A percentile compares a stretch with the other conserved stretches of the same genome.
phyloP scores from a whole-genome alignment of 164 flowering plant genomes.

The Annona cherimola region DNA sequence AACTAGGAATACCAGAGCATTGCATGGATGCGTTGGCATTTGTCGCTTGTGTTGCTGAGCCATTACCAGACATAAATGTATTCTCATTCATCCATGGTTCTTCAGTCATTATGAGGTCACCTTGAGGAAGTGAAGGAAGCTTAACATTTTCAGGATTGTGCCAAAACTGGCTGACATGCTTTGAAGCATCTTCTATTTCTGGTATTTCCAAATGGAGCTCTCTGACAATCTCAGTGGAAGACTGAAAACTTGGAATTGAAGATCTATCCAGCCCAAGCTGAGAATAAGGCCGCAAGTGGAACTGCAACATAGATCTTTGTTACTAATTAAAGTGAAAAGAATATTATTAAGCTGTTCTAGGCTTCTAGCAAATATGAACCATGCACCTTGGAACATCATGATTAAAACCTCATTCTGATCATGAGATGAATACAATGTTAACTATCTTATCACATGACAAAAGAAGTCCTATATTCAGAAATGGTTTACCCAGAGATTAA shows the following conservation, averaged over 20 bases:
- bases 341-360: no score
- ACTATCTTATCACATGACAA: neutral
- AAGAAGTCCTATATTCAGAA: no score
- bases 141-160: constrained; percentile 12
- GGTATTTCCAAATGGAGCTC: constrained; percentile 73
- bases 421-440: neutral
- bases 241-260: constrained; percentile 37
- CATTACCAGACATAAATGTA: constrained; percentile 12
- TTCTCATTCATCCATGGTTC: constrained; percentile 66
- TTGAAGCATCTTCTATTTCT: constrained; percentile 59
- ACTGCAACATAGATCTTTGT: constrained; percentile 35
- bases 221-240: constrained; percentile 37
- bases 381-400: neutral
- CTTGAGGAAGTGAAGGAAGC: constrained; percentile 4
- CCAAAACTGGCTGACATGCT: constrained; percentile 53
- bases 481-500: no score
- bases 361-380: neutral
- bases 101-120: constrained; percentile 35
- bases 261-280: constrained; percentile 81
- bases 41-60: constrained; percentile 9
- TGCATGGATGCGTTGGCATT: constrained; percentile 3
- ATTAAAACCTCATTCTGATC: neutral
- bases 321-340: neutral
- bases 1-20: constrained; percentile 40
- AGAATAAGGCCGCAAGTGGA: constrained; percentile 79